phyloP scores from a whole-genome alignment of 2,329 filamentous ascomycete genomes.

The Helicocarpus griseus region DNA sequence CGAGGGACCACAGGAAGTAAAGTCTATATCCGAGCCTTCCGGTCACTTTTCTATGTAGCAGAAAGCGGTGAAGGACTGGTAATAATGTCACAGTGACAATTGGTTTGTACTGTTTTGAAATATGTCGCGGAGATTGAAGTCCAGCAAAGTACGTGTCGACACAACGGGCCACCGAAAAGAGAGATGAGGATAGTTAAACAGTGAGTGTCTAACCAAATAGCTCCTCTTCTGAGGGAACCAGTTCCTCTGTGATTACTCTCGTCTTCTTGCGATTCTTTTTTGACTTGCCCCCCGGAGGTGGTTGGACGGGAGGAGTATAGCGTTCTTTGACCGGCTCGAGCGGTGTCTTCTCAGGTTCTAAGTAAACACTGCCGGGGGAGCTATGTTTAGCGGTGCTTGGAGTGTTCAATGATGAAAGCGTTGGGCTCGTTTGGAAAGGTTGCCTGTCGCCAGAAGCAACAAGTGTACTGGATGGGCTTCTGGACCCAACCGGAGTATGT shows the following conservation, averaged over 20 bases:
- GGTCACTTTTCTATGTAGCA: too few species aligned
- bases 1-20: neutral
- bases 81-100: neutral
- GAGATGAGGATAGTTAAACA: neutral
- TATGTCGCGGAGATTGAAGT: too few species aligned
- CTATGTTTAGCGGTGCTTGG: neutral
- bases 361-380: neutral
- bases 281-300: neutral
- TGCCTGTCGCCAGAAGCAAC: neutral
- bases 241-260: constrained; percentile 4
- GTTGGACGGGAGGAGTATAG: neutral
- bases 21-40: neutral
- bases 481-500: neutral
- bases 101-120: neutral
- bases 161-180: neutral
- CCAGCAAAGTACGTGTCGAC: neutral
- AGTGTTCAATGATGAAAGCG: neutral
- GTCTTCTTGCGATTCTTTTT: neutral
- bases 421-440: neutral
- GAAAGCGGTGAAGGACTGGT: neutral
- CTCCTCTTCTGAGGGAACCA: constrained; percentile 5
- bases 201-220: constrained; percentile 6
- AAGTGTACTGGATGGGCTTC: neutral
- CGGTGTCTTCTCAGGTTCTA: constrained; percentile 2
- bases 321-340: neutral